A percentile compares a stretch with the other conserved stretches of the same genome.
These are phyloP conservation scores for Dendrobium nobile DNA, from an alignment of 106 monocot species.

Conservation along the genomic window DNA sequence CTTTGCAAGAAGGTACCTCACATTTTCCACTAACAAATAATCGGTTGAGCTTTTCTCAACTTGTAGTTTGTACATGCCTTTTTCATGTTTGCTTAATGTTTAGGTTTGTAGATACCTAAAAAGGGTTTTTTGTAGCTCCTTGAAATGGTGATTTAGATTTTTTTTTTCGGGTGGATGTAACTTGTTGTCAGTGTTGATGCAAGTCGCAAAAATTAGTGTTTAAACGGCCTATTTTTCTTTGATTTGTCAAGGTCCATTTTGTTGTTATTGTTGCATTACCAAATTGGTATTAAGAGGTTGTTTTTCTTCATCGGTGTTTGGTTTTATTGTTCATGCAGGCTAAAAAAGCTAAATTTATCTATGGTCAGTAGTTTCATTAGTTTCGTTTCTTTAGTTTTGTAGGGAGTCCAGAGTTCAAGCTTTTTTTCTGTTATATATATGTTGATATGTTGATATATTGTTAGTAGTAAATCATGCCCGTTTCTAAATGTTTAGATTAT, in stretches of 20 bases:
- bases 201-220: neutral
- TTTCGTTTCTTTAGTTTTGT: neutral
- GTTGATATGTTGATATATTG: neutral
- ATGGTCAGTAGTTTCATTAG: neutral
- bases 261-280: no score
- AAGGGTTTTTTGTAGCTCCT: neutral
- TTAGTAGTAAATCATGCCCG: neutral
- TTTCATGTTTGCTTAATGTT: neutral
- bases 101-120: neutral
- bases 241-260: no score
- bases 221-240: neutral
- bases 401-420: no score
- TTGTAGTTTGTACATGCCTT: neutral
- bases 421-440: neutral
- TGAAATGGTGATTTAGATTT: neutral
- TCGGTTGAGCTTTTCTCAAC: neutral
- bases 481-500: slow-evolving; percentile 59
- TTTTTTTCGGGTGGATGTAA: neutral
- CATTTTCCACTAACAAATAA: no score
- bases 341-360: neutral
- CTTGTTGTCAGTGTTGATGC: neutral
- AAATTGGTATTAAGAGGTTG: no score
- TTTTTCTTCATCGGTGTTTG: neutral
- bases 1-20: neutral
- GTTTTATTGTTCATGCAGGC: neutral